Conservation (phyloP, 495 filamentous ascomycete species). For the Echria macrotheca region DNA sequence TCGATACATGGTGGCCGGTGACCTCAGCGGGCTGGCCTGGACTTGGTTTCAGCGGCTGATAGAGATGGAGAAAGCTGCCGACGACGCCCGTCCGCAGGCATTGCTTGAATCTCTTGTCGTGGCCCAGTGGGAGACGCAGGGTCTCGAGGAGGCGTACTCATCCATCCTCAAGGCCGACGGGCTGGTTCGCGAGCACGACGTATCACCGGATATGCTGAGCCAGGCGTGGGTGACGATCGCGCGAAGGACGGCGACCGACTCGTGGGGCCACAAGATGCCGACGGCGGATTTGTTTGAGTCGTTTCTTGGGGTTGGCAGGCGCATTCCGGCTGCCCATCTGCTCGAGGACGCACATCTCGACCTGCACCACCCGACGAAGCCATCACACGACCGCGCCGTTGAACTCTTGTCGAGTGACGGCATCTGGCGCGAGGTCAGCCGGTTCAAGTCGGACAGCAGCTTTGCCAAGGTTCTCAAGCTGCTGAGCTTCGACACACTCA, state of each 20-base stretch:
- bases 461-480: not conserved
- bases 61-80: slow-evolving; percentile 1
- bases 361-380: slow-evolving; percentile 37
- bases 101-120: slow-evolving; percentile 24
- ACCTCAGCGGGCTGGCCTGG: slow-evolving; percentile 37
- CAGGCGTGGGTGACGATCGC: slow-evolving; percentile 27
- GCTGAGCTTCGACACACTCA: slow-evolving; percentile 24
- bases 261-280: slow-evolving; percentile 25
- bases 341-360: slow-evolving; percentile 40
- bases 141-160: slow-evolving; percentile 33
- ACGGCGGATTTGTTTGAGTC: slow-evolving; percentile 33
- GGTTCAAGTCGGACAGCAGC: not conserved
- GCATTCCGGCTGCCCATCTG: too few relatives aligned
- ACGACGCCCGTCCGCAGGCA: too few relatives aligned
- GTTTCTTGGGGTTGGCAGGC: slow-evolving; percentile 32
- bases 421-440: not conserved
- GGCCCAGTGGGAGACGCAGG: slow-evolving; percentile 15
- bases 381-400: slow-evolving; percentile 31
- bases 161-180: slow-evolving; percentile 26
- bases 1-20: slow-evolving; percentile 48
- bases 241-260: slow-evolving; percentile 30
- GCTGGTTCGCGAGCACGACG: too few relatives aligned
- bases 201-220: slow-evolving; percentile 5
- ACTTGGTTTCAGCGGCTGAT: slow-evolving; percentile 36
- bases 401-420: slow-evolving; percentile 17